A percentile compares a stretch with the other conserved stretches of the same genome.
phyloP scores from a whole-genome alignment of 495 filamentous ascomycete species.

The Cenococcum geophilum region DNA sequence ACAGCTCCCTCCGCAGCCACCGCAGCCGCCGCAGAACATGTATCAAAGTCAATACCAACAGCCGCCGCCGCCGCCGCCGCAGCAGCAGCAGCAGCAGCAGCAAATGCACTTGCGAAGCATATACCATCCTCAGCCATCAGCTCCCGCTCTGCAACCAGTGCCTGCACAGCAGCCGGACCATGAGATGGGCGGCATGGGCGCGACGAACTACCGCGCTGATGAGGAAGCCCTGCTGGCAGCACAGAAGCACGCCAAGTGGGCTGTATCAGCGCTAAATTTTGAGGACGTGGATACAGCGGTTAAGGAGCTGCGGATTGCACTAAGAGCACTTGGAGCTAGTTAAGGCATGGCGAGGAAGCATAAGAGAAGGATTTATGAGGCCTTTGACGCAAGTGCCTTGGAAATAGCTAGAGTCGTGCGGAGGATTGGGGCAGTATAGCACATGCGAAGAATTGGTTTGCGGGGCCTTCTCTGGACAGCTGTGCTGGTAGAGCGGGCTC shows the following conservation, averaged over 20 bases:
- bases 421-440: no score
- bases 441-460: no score
- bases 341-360: constrained; percentile 18
- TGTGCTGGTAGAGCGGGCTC: no score
- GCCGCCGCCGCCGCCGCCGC: constrained; percentile 3
- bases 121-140: constrained; percentile 24
- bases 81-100: constrained; percentile 3
- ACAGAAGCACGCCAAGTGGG: constrained; percentile 96
- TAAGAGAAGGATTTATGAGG: no score
- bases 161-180: constrained; percentile 10
- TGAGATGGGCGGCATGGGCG: constrained; percentile 23
- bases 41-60: constrained; percentile 14
- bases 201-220: constrained; percentile 45
- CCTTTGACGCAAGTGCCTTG: no score
- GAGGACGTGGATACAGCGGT: constrained; percentile 91
- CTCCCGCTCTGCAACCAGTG: constrained; percentile 30
- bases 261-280: constrained; percentile 92
- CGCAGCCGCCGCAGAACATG: constrained; percentile 19
- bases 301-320: constrained; percentile 69
- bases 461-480: no score
- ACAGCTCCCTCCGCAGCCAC: constrained; percentile 13
- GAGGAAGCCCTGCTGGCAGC: constrained; percentile 70
- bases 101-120: no score
- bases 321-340: constrained; percentile 57
- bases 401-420: no score